phyloP scores from a whole-genome alignment of 2,329 filamentous ascomycete species.

The Harringtonia lauricola region DNA sequence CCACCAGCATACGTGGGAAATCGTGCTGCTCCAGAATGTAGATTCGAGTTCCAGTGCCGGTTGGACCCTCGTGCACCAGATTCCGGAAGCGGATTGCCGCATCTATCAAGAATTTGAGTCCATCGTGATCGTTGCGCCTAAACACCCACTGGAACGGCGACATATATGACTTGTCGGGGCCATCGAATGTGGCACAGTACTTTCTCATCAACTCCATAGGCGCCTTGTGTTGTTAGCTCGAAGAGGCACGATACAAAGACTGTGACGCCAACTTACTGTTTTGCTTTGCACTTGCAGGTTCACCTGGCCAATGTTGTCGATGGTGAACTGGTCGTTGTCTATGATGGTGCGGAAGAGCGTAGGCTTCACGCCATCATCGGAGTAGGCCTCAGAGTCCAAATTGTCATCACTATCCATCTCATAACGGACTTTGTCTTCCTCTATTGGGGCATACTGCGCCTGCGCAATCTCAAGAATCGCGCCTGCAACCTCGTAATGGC shows the following conservation, averaged over 20 bases:
- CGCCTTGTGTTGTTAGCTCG: slow-evolving; percentile 14
- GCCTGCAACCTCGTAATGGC: slow-evolving; percentile 52
- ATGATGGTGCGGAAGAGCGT: slow-evolving; percentile 43
- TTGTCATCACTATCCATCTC: slow-evolving; percentile 28
- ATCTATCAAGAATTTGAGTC: slow-evolving; percentile 48
- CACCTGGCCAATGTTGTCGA: slow-evolving; percentile 64
- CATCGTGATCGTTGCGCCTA: slow-evolving; percentile 36
- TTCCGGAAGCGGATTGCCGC: slow-evolving; percentile 28
- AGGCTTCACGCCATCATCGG: slow-evolving; percentile 27
- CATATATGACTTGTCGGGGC: too few species aligned
- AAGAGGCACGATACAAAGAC: not conserved
- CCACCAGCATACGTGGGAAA: too few species aligned
- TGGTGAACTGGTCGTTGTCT: slow-evolving; percentile 58
- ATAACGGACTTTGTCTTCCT: slow-evolving; percentile 40
- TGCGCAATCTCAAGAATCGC: slow-evolving; percentile 59
- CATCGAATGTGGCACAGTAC: too few species aligned
- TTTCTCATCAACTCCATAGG: slow-evolving; percentile 42
- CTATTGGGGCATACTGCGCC: slow-evolving; percentile 52
- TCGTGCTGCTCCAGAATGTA: slow-evolving; percentile 29
- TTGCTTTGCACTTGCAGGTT: slow-evolving; percentile 57
- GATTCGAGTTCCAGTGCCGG: slow-evolving; percentile 19
- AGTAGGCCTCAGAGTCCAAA: slow-evolving; percentile 23
- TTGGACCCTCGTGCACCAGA: not conserved
- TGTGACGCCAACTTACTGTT: slow-evolving; percentile 15
- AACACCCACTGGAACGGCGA: slow-evolving; percentile 35